These are phyloP conservation scores for Scalesia atractyloides DNA, from an alignment of 129 eudicot species.

Conservation along the genomic window DNA sequence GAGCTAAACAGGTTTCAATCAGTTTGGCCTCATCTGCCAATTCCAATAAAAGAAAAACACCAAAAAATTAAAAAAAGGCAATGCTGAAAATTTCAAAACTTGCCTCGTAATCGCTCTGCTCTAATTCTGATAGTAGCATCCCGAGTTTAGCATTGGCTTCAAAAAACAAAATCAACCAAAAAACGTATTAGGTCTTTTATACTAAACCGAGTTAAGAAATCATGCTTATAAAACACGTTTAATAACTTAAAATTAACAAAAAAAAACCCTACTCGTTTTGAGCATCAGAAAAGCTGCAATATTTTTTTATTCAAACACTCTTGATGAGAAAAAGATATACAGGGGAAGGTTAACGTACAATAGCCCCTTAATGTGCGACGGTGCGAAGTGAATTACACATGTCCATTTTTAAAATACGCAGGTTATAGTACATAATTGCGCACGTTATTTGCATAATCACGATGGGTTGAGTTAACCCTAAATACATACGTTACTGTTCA, in stretches of 20 bases:
- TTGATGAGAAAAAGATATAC: neutral
- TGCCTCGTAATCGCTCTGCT: constrained; percentile 63
- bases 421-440: no score
- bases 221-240: constrained; percentile 18
- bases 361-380: no score
- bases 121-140: constrained; percentile 44
- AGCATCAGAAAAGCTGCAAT: constrained; percentile 31
- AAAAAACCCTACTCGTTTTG: constrained; percentile 19
- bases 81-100: constrained; percentile 34
- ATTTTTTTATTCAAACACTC: constrained; percentile 10
- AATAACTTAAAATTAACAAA: constrained; percentile 16
- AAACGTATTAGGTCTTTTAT: neutral
- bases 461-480: no score
- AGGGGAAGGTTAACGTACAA: no score
- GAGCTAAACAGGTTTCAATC: neutral
- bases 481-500: no score
- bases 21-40: neutral
- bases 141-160: constrained; percentile 45
- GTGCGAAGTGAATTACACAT: no score
- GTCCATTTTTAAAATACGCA: no score
- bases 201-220: neutral
- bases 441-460: no score
- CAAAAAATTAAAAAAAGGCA: constrained; percentile 13
- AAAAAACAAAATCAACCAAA: constrained; percentile 31
- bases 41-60: neutral